Base-by-base conservation (phyloP, 257 asterid genomes). In the Solanum appendiculatum region DNA sequence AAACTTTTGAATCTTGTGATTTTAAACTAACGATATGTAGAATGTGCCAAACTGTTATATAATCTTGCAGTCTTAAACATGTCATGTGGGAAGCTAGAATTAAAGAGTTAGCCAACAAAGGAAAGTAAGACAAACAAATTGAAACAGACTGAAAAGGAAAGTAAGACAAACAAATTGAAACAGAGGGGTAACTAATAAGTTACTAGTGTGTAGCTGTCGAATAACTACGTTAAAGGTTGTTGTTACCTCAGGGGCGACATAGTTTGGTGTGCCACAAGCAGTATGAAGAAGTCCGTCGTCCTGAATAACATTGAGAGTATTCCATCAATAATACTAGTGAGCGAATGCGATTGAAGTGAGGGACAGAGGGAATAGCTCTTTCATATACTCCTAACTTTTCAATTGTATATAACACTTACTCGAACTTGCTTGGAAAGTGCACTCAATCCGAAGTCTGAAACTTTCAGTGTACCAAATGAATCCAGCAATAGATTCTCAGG, bases 221-320 rank as follows among this genome's bases (percentile, higher is more conserved):
- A 44, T 85, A 72, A 80, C 83, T 51, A 16, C 12, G 54, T 83
- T 54, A 6, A 25, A 29, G 27, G 36, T 84, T 70, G 85, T 60
- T 58, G 36, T 82, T 93, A 95, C 98, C 97, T 95, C 98, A 56
- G 98, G 97, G 42, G 98, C 98, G 44, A 95, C 96, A 91, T 94
- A 95, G 87, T 95, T 95, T 84, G 98, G 98, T 25, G 98, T 95
- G 81, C 98, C 98, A 74, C 98, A 95, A 51, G 98, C 93, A 25
- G 98, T 94, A 87, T 95, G 98, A 90, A 95, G 97, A 86, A 95
- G 92, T 82, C 98, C 96, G 85, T 94, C 98, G 78, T 91, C 95
- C 97, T 93, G 89, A 88, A 48, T 54, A 81, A 48, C 66, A 31
- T 18, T 6, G 18, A 48, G 42, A 46, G 85, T 48, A 18, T 37